Conservation (phyloP, 192 early-diverging fungal genomes). For the Gamsiella multidivaricata region DNA sequence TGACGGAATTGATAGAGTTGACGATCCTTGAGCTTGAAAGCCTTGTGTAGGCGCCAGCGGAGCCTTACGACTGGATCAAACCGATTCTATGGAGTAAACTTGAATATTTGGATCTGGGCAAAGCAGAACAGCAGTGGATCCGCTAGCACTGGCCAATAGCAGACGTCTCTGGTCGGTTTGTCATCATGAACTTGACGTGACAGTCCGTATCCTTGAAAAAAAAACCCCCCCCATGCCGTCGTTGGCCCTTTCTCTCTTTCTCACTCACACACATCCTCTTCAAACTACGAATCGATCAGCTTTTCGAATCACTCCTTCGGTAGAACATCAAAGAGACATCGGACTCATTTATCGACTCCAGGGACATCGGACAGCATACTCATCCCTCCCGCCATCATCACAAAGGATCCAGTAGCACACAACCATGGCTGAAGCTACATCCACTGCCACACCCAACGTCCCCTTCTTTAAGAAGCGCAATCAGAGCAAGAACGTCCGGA, state of each 20-base stretch:
- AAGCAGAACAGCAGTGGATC: conserved; percentile 2
- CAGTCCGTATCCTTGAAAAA: too few relatives aligned
- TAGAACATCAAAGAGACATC: too few relatives aligned
- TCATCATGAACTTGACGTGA: too few relatives aligned
- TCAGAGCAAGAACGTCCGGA: conserved; percentile 64
- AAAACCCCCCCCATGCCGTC: too few relatives aligned
- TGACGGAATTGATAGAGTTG: conserved; percentile 12
- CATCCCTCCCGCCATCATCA: too few relatives aligned
- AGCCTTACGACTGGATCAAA: conserved; percentile 6
- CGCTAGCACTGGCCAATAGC: not conserved
- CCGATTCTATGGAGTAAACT: conserved; percentile 1
- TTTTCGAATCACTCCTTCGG: too few relatives aligned
- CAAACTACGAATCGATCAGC: too few relatives aligned
- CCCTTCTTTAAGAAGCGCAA: conserved; percentile 70
- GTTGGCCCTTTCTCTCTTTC: too few relatives aligned
- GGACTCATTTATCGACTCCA: too few relatives aligned
- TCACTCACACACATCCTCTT: too few relatives aligned
- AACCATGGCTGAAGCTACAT: conserved; percentile 28
- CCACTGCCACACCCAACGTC: conserved; percentile 42
- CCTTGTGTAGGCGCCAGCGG: not conserved
- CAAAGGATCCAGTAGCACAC: too few relatives aligned
- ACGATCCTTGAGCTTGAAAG: not conserved
- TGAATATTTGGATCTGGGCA: not conserved
- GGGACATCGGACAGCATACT: too few relatives aligned
- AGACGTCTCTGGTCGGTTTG: not conserved